Evolutionary conservation across 2,329 filamentous ascomycete genomes (phyloP).

Genomic region (Fusarium chuoi): DNA sequence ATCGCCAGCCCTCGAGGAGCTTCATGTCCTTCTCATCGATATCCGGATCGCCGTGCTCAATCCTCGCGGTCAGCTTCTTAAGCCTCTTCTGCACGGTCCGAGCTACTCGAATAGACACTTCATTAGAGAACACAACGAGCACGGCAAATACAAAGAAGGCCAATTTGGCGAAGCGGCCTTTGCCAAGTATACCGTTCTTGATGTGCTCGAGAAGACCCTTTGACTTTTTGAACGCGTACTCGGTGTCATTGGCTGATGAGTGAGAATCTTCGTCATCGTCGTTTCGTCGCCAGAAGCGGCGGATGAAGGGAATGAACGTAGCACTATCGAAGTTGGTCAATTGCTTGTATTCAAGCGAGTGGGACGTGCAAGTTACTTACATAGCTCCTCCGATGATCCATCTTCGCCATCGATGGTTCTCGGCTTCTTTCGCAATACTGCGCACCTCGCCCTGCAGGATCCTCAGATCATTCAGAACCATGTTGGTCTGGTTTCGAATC

Average conservation of each 20-base stretch:
- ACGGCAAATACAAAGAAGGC: conserved; percentile 67
- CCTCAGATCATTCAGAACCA: conserved; percentile 58
- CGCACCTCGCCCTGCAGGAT: conserved; percentile 57
- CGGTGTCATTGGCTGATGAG: conserved; percentile 61
- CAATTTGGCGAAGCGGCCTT: conserved; percentile 59
- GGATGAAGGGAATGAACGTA: conserved; percentile 62
- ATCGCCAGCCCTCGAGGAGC: conserved; percentile 65
- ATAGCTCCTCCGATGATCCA: conserved; percentile 63
- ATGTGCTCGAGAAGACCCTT: conserved; percentile 62
- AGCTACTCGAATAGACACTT: conserved; percentile 66
- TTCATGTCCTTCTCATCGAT: conserved; percentile 61
- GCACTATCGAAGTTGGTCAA: conserved; percentile 50
- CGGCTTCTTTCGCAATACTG: conserved; percentile 55
- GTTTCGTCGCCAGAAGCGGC: conserved; percentile 61
- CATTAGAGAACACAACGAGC: conserved; percentile 68
- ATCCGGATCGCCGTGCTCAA: conserved; percentile 59
- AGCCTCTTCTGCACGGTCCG: conserved; percentile 62
- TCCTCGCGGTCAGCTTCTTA: conserved; percentile 57
- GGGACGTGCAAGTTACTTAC: conserved; percentile 50
- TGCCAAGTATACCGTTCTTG: conserved; percentile 56
- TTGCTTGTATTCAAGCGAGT: neutral
- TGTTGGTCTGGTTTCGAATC: conserved; percentile 54
- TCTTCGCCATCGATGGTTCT: conserved; percentile 62
- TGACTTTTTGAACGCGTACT: conserved; percentile 66
- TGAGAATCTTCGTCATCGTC: conserved; percentile 52